These are phyloP conservation scores for Panaeolus papilionaceus DNA, from an alignment of 768 basidiomycete species.

Conservation along the genomic window DNA sequence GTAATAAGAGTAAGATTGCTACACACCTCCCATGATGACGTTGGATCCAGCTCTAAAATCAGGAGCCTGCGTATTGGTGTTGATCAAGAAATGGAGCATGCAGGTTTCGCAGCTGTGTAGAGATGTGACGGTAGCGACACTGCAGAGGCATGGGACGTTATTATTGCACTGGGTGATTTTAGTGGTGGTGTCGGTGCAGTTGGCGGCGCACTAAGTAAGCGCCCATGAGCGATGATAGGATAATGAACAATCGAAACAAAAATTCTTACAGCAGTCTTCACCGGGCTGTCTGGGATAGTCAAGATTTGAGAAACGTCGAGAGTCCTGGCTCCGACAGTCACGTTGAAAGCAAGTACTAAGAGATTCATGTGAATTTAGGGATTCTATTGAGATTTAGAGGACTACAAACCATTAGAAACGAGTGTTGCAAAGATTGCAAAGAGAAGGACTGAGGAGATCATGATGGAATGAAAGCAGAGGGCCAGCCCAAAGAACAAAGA, in stretches of 20 bases:
- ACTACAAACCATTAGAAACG: constrained; percentile 65
- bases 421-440: constrained; percentile 48
- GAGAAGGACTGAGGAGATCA: constrained; percentile 37
- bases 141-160: constrained; percentile 63
- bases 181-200: constrained; percentile 34
- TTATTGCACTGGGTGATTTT: constrained; percentile 48
- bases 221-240: constrained; percentile 4
- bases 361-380: background rate
- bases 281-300: constrained; percentile 38
- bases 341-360: constrained; percentile 52
- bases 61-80: constrained; percentile 49
- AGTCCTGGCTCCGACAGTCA: constrained; percentile 47
- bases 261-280: constrained; percentile 38
- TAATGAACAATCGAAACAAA: constrained; percentile 20
- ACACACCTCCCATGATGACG: constrained; percentile 60
- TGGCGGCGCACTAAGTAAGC: constrained; percentile 40
- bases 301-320: constrained; percentile 54
- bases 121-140: constrained; percentile 41
- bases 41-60: constrained; percentile 67
- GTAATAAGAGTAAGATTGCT: background rate
- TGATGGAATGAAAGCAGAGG: constrained; percentile 27
- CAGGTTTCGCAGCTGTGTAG: constrained; percentile 70
- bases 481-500: constrained; percentile 34
- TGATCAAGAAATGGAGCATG: constrained; percentile 63
- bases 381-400: background rate